These are phyloP conservation scores for Graphilbum sp. DNA, from an alignment of 2,329 filamentous ascomycete genomes.

Conservation along the genomic window DNA sequence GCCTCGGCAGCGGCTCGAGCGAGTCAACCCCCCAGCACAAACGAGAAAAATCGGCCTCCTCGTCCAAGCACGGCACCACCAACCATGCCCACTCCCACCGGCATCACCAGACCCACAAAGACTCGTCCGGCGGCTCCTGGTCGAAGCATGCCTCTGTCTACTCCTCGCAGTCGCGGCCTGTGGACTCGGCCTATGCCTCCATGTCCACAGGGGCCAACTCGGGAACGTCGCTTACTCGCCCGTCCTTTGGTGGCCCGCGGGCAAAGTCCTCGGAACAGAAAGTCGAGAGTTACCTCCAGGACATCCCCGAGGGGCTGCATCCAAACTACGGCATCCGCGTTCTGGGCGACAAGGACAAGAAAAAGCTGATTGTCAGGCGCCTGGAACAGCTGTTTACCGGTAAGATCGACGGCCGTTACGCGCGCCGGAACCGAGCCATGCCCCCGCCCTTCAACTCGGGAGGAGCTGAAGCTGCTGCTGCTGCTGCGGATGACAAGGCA, in stretches of 20 bases:
- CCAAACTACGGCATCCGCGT: slow-evolving; percentile 32
- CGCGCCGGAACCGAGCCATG: slow-evolving; percentile 11
- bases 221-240: slow-evolving; percentile 21
- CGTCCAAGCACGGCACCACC: slow-evolving; percentile 13
- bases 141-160: slow-evolving; percentile 36
- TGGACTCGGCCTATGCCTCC: slow-evolving; percentile 54
- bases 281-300: slow-evolving; percentile 52
- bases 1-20: slow-evolving; percentile 33
- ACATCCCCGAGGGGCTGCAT: slow-evolving; percentile 54
- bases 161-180: slow-evolving; percentile 35
- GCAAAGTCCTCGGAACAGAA: slow-evolving; percentile 36
- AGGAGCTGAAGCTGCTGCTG: not conserved
- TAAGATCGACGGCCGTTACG: slow-evolving; percentile 32
- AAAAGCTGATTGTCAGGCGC: slow-evolving; percentile 58
- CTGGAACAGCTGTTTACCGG: slow-evolving; percentile 74
- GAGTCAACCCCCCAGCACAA: slow-evolving; percentile 23
- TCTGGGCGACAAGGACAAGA: slow-evolving; percentile 59
- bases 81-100: slow-evolving; percentile 14
- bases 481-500: slow-evolving; percentile 3
- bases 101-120: not conserved
- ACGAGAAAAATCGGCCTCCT: slow-evolving; percentile 21
- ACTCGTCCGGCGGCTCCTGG: slow-evolving; percentile 22
- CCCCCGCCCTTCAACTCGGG: slow-evolving; percentile 1
- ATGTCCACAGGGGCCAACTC: slow-evolving; percentile 37
- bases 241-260: slow-evolving; percentile 18